Evolutionary conservation across 2,329 filamentous ascomycete genomes (phyloP).

Genomic region (Dothiorella sarmentorum): DNA sequence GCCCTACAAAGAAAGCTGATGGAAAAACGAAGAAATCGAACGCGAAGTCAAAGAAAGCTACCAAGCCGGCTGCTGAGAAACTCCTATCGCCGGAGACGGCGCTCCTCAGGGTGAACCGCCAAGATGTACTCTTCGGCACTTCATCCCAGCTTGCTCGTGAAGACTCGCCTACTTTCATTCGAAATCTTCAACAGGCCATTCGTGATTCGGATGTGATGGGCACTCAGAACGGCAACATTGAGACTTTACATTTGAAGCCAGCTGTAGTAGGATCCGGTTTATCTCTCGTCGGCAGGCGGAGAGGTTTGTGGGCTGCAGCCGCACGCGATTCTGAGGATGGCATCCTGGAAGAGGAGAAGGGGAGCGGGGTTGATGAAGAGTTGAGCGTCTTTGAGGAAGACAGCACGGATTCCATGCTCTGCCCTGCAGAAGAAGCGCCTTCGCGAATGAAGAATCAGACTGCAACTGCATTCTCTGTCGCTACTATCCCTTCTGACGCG

Average conservation of each 20-base stretch:
- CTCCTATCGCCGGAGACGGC: conserved; percentile 37
- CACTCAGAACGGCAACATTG: not conserved
- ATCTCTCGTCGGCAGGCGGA: conserved; percentile 17
- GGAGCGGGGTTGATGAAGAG: not conserved
- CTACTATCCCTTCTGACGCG: not conserved
- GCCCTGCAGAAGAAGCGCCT: not conserved
- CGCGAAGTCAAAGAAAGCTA: conserved; percentile 28
- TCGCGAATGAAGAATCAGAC: not conserved
- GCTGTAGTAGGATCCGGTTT: not conserved
- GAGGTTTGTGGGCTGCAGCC: conserved; percentile 33
- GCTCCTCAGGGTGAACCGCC: conserved; percentile 26
- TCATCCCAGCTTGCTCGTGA: conserved; percentile 39
- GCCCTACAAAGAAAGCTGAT: conserved; percentile 22
- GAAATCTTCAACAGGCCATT: conserved; percentile 35
- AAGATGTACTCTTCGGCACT: conserved; percentile 40
- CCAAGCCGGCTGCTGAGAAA: conserved; percentile 32
- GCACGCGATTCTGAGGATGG: conserved; percentile 32
- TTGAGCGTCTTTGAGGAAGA: not conserved
- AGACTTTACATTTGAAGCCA: not conserved
- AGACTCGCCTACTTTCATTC: conserved; percentile 35
- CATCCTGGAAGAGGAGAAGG: conserved; percentile 27
- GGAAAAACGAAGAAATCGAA: conserved; percentile 20
- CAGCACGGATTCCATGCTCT: not conserved
- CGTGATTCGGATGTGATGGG: conserved; percentile 29
- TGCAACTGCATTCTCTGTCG: not conserved